These are phyloP conservation scores for Pleurotus djamor DNA, from an alignment of 768 basidiomycete genomes.

Conservation along the genomic window DNA sequence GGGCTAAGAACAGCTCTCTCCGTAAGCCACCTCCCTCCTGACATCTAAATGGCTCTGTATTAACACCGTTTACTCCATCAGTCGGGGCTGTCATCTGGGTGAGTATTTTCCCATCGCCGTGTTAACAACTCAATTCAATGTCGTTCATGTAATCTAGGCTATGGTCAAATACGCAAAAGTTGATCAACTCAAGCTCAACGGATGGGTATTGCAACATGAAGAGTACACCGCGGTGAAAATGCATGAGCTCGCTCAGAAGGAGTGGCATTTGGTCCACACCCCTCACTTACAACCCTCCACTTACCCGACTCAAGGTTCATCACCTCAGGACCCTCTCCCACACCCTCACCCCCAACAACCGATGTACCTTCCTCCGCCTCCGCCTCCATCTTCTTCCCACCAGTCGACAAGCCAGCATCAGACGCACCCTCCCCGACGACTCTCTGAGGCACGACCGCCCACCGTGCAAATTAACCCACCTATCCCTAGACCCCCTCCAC, in stretches of 20 bases:
- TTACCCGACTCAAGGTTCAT: conserved; percentile 9
- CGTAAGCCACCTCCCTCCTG: conserved; percentile 24
- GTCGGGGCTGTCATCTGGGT: conserved; percentile 69
- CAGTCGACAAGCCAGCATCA: conserved; percentile 8
- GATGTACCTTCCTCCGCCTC: conserved; percentile 23
- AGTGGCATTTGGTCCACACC: conserved; percentile 22
- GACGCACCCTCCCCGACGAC: background rate
- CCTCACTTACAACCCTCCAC: conserved; percentile 16
- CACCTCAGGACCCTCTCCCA: conserved; percentile 13
- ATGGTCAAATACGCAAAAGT: conserved; percentile 63
- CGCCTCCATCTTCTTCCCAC: conserved; percentile 30
- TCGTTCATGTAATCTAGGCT: conserved; percentile 37
- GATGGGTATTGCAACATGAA: conserved; percentile 63
- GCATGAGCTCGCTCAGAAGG: conserved; percentile 38
- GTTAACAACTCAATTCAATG: conserved; percentile 8
- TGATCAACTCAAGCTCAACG: conserved; percentile 52
- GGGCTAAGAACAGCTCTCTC: conserved; percentile 46
- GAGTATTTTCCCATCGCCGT: conserved; percentile 17
- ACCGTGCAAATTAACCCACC: conserved; percentile 11
- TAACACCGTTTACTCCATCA: conserved; percentile 23
- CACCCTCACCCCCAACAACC: conserved; percentile 11
- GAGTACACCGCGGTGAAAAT: conserved; percentile 65
- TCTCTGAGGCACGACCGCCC: conserved; percentile 1
- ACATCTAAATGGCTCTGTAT: background rate
- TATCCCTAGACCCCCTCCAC: conserved; percentile 22